Base-by-base conservation (phyloP, 1,139 yeast species). In the Sugiyamaella xylanicola region DNA sequence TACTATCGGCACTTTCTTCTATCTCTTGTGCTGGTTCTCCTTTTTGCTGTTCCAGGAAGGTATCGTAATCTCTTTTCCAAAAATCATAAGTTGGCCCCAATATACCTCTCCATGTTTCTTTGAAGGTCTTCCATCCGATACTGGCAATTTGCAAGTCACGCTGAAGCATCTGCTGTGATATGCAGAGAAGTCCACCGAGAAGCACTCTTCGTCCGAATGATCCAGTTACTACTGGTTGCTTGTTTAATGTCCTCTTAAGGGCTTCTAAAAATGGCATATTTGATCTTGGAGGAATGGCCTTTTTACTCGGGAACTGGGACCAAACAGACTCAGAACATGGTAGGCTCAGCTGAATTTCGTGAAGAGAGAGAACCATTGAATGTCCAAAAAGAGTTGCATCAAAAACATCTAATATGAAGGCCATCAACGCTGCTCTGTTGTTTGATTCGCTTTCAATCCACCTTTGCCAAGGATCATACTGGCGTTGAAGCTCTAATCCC, bases 371-470 rank as follows among this genome's bases (percentile, higher is more conserved):
- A 45, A 82, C 82, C 43, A 87, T 79, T 42, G 84, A 80, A 69
- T 89, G 95, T 3, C 95, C 87, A 71, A 87, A 87, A 54, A 87
- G 80, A 36, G 86, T 80, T n/a, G 90, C 87, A 71, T 89, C 95
- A 22, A 85, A 79, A 1, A 86, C 84, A 68, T 89, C 96, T 65
- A 87, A 75, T 63, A 86, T 85, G 68, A 89, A 89, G 3, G 93
- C 89, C 80, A 87, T 83, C 56, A 86, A 80, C 0, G 95, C 89
- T 3, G 87, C 80, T 54, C 96, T 73, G 68, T 88, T 89, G 76
- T 87, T 77, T 50, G 86, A 82, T 69, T 89, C 96, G 49, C 83
- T 82, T 56, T 86, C 87, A 17, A 87, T 85, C 95, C 95, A 88
- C 56, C 81, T 77, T 55, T 74, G 72, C 79, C 84, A 79, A 1